Base-by-base conservation (phyloP, 2,329 filamentous ascomycete species). In the Xylariales sp. region DNA sequence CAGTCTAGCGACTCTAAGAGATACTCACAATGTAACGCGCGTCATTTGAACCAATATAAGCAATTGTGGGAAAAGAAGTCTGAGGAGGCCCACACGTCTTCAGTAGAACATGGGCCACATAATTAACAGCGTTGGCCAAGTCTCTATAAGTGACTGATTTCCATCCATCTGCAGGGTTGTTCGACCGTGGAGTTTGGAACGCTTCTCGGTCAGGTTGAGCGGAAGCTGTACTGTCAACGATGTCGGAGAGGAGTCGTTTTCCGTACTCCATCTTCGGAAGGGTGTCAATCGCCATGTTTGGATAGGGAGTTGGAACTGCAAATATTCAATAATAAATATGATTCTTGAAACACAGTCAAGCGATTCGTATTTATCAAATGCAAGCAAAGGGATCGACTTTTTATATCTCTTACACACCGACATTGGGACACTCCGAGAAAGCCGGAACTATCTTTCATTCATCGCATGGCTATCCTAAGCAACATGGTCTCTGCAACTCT, bases 21-120 rank as follows among this genome's bases (percentile, higher is more conserved):
- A 16, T 8, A 15, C 10, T 10, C 14, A 20, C 29, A 4, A 54
- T 40, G 28, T 59, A 59, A 5, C 56, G 53, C 7, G 43, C 47
- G 38, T 59, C 56, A 14, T 57, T 58, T 11, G 64, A 63, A 0
- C 67, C 69, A 35, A 72, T 61, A 47, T 70, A 74, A 3, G 66
- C 63, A 23, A 72, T 54, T 0, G 64, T 68, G 1, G 61, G 62
- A 33, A 59, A 59, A 13, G 42, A 40, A 4, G 36, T 28, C 2
- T 45, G 33, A 3, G 57, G 48, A 6, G 19, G 33, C 21, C 62
- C 59, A 10, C 52, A 52, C 5, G 40, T 48, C 5, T 50, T 42
- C 13, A 57, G 38, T 29, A 69, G 53, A 40, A 45, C 51, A 24
- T 56, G 57, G 8, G 63, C 63, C 13, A 59, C 49, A 14, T 54